Conservation (phyloP, 2,329 filamentous ascomycete genomes). For the Pseudogymnoascus destructans region DNA sequence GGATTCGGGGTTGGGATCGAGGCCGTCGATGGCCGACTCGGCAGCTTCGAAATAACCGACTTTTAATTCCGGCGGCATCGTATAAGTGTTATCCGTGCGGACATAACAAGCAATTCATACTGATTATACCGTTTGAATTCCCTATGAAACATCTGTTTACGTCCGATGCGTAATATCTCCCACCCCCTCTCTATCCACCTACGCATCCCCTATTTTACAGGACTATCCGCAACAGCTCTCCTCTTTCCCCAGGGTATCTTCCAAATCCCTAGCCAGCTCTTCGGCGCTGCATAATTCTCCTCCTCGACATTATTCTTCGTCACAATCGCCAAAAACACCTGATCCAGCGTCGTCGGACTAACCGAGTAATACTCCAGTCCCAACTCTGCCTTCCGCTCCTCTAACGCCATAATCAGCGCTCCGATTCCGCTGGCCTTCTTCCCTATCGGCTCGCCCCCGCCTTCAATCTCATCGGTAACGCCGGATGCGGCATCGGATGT, state of each 20-base stretch:
- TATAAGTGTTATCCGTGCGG: not conserved
- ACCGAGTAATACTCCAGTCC: constrained; percentile 80
- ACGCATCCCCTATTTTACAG: not conserved
- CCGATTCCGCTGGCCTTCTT: constrained; percentile 36
- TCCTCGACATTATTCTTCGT: constrained; percentile 66
- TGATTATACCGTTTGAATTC: not conserved
- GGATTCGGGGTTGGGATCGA: constrained; percentile 9
- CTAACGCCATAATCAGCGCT: constrained; percentile 56
- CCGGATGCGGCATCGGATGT: constrained; percentile 4
- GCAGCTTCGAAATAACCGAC: constrained; percentile 58
- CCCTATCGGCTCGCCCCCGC: constrained; percentile 9
- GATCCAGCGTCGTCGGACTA: constrained; percentile 73
- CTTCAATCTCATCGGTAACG: constrained; percentile 21
- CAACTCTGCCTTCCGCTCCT: constrained; percentile 53
- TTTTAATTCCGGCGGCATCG: constrained; percentile 27
- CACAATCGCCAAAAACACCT: constrained; percentile 81
- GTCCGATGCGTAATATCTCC: not conserved
- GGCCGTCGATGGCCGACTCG: constrained; percentile 47
- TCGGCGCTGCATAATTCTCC: constrained; percentile 39
- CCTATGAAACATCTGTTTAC: not conserved
- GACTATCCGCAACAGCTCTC: not conserved
- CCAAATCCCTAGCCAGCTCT: not conserved
- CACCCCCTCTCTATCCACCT: not conserved
- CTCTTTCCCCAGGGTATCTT: not conserved
- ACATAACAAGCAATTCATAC: not conserved